phyloP scores from a whole-genome alignment of 1,284 basidiomycete species.

The Coniferiporia sulphurascens region DNA sequence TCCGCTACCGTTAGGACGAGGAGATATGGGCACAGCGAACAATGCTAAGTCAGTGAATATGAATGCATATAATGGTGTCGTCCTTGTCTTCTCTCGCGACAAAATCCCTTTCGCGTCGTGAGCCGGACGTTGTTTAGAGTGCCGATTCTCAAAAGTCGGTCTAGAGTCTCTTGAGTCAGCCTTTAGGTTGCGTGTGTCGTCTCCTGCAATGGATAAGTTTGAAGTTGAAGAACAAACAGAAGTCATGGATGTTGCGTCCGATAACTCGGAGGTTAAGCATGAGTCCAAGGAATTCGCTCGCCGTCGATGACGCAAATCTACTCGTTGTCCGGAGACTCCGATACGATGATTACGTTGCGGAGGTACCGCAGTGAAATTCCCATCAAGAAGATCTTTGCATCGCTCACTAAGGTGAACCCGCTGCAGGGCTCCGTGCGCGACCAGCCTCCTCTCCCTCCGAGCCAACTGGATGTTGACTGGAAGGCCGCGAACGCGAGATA shows the following conservation, averaged over 20 bases:
- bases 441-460: constrained; percentile 63
- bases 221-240: constrained; percentile 11
- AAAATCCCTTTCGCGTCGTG: background rate
- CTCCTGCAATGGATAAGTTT: constrained; percentile 2
- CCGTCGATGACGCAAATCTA: background rate
- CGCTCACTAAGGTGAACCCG: constrained; percentile 13
- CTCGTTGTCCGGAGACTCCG: background rate
- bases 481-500: constrained; percentile 55
- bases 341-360: background rate
- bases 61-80: constrained; percentile 35
- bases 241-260: constrained; percentile 8
- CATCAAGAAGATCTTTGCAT: background rate
- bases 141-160: background rate
- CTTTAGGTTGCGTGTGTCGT: background rate
- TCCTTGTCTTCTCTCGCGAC: constrained; percentile 20
- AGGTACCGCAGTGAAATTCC: background rate
- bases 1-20: background rate
- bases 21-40: constrained; percentile 29
- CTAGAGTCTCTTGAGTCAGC: too few species aligned
- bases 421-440: constrained; percentile 59
- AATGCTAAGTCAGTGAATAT: constrained; percentile 52
- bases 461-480: constrained; percentile 49
- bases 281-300: constrained; percentile 16
- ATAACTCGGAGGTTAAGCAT: constrained; percentile 1
- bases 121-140: background rate